These are phyloP conservation scores for Aspergillus sclerotiicarbonarius DNA, from an alignment of 495 filamentous ascomycete genomes.

Conservation along the genomic window DNA sequence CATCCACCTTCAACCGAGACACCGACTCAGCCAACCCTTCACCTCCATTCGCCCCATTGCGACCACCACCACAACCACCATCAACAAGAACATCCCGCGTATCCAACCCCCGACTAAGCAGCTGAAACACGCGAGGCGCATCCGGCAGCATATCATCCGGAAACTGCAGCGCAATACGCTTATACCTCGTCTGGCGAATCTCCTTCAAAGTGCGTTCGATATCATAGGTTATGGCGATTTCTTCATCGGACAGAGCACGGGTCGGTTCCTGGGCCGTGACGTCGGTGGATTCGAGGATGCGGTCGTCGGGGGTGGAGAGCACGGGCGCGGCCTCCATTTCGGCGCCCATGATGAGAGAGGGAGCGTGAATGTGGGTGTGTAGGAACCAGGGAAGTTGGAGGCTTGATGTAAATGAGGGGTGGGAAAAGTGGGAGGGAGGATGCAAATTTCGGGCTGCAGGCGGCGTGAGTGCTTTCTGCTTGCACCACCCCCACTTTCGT, in stretches of 20 bases:
- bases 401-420: too few relatives aligned
- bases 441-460: conserved; percentile 1
- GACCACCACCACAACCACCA: conserved; percentile 15
- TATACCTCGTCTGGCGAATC: conserved; percentile 67
- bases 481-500: conserved; percentile 39
- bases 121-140: conserved; percentile 74
- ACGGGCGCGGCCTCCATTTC: conserved; percentile 61
- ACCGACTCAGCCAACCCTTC: conserved; percentile 26
- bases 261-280: conserved; percentile 29
- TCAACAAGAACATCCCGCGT: conserved; percentile 24
- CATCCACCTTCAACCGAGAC: conserved; percentile 30
- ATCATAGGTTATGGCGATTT: conserved; percentile 78
- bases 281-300: conserved; percentile 62
- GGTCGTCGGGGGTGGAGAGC: conserved; percentile 83
- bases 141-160: conserved; percentile 88
- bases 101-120: conserved; percentile 61
- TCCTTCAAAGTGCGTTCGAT: conserved; percentile 77
- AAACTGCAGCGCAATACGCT: conserved; percentile 84
- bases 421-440: too few relatives aligned
- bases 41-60: conserved; percentile 15
- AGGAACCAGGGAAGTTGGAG: conserved; percentile 3
- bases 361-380: background rate
- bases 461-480: too few relatives aligned
- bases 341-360: conserved; percentile 22
- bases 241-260: conserved; percentile 58